Percentiles rank a stretch among this genome's conserved stretches.
Evolutionary conservation across 768 basidiomycete species (phyloP).

Genomic region (Rhodotorula babjevae): DNA sequence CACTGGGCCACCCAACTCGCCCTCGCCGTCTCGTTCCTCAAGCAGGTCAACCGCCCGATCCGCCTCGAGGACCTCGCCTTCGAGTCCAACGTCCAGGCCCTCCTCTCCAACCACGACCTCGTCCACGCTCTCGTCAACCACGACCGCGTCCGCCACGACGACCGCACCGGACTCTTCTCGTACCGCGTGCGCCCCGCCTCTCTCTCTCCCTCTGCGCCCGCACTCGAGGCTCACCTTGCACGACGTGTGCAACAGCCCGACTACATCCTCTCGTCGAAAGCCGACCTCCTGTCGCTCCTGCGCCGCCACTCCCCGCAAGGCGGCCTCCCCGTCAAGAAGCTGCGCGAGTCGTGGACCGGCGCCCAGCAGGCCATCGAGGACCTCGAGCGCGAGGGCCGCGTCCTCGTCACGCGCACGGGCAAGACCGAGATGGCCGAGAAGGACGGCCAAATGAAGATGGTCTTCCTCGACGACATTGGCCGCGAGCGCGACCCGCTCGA

Average conservation of each 20-base stretch:
- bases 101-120: constrained; percentile 65
- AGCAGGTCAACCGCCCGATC: constrained; percentile 64
- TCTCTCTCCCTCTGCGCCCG: neutral
- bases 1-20: constrained; percentile 84
- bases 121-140: constrained; percentile 77
- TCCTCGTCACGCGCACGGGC: constrained; percentile 31
- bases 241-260: constrained; percentile 59
- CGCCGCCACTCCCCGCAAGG: constrained; percentile 77
- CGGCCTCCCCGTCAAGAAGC: constrained; percentile 70
- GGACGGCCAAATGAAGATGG: constrained; percentile 42
- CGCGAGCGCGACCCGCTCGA: constrained; percentile 54
- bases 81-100: constrained; percentile 63
- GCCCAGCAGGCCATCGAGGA: constrained; percentile 78
- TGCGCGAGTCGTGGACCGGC: constrained; percentile 90
- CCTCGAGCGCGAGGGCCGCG: constrained; percentile 47
- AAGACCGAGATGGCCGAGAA: constrained; percentile 49
- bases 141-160: constrained; percentile 71
- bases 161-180: constrained; percentile 76
- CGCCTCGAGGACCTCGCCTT: constrained; percentile 82
- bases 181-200: constrained; percentile 62
- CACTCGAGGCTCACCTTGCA: neutral
- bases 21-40: constrained; percentile 75
- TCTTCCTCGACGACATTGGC: constrained; percentile 40
- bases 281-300: constrained; percentile 74
- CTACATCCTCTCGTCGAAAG: constrained; percentile 77